phyloP scores from a whole-genome alignment of 2,329 filamentous ascomycete genomes.

The Chrysoporthe cubensis region DNA sequence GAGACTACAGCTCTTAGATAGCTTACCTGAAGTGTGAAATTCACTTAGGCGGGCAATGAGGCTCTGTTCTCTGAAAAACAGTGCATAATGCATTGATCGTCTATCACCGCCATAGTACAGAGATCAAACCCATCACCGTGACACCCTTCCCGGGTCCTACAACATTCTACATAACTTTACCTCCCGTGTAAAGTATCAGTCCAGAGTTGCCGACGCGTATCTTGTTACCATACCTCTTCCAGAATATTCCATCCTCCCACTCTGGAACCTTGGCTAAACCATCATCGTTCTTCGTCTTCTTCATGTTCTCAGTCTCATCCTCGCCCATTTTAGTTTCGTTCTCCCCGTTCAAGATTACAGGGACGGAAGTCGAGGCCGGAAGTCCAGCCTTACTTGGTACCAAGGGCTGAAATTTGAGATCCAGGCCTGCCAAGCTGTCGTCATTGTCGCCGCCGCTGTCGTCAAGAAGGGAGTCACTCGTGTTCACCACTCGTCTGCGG shows the following conservation, averaged over 20 bases:
- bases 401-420: not conserved
- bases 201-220: constrained; percentile 26
- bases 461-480: not conserved
- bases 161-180: not conserved
- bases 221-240: constrained; percentile 34
- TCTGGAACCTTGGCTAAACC: constrained; percentile 16
- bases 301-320: not conserved
- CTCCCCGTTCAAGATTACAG: not conserved
- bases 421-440: not conserved
- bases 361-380: not conserved
- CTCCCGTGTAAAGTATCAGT: constrained; percentile 2
- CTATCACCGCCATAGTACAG: not conserved
- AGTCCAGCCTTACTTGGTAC: not conserved
- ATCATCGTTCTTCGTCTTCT: not conserved
- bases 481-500: not conserved
- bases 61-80: not conserved
- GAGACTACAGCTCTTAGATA: not conserved
- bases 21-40: not conserved
- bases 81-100: too few relatives aligned
- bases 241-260: constrained; percentile 31
- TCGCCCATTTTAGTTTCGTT: not conserved
- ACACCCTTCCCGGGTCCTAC: not conserved
- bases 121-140: too few relatives aligned
- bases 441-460: not conserved
- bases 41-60: not conserved